Percentiles rank a stretch among this genome's conserved stretches.
Conservation (phyloP, 768 basidiomycete species). For the Tylopilus sp. region DNA sequence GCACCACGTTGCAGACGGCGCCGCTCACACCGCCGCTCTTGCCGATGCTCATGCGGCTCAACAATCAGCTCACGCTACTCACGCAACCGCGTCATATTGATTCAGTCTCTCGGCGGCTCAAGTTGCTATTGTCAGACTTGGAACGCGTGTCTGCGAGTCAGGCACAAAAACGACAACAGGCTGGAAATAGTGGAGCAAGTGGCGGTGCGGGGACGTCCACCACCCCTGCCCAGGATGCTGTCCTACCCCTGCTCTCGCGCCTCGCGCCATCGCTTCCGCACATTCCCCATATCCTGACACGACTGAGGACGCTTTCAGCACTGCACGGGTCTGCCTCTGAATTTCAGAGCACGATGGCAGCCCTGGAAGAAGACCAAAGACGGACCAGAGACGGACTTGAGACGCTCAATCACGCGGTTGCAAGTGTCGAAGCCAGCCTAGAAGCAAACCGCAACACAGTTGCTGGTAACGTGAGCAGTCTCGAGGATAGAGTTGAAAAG, state of each 20-base stretch:
- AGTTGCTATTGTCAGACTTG: conserved; percentile 87
- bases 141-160: conserved; percentile 65
- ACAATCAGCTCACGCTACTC: conserved; percentile 80
- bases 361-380: conserved; percentile 71
- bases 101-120: conserved; percentile 89
- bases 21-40: conserved; percentile 80
- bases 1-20: conserved; percentile 54
- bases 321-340: conserved; percentile 80
- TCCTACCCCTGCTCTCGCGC: conserved; percentile 66
- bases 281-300: conserved; percentile 86
- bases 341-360: conserved; percentile 64
- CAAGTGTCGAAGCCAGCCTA: conserved; percentile 71
- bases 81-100: conserved; percentile 97
- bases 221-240: conserved; percentile 49
- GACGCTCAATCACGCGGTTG: conserved; percentile 66
- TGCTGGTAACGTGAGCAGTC: conserved; percentile 66
- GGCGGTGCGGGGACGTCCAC: conserved; percentile 12
- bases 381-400: conserved; percentile 58
- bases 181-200: conserved; percentile 4
- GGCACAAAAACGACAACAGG: conserved; percentile 22
- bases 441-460: conserved; percentile 69
- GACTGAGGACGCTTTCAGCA: conserved; percentile 77
- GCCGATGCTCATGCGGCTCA: conserved; percentile 76
- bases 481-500: conserved; percentile 57
- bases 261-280: conserved; percentile 73